These are phyloP conservation scores for Scalesia atractyloides DNA, from an alignment of 129 eudicot species.

Conservation along the genomic window DNA sequence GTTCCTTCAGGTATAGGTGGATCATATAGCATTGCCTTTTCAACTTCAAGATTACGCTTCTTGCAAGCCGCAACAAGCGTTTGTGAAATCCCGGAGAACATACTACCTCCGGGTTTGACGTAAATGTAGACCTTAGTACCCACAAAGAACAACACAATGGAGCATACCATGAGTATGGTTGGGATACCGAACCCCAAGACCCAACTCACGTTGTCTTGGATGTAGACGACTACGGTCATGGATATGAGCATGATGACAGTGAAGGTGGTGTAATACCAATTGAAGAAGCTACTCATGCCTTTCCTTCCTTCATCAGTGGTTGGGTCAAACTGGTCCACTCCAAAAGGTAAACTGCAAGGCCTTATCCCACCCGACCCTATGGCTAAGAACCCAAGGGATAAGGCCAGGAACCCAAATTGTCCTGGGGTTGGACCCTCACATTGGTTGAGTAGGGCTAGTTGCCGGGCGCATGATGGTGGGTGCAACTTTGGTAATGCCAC, in stretches of 20 bases:
- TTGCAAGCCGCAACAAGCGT: slow-evolving; percentile 67
- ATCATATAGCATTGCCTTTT: slow-evolving; percentile 42
- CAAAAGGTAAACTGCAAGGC: slow-evolving; percentile 91
- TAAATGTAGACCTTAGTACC: slow-evolving; percentile 62
- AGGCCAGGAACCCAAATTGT: slow-evolving; percentile 57
- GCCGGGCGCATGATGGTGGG: slow-evolving; percentile 58
- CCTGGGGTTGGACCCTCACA: slow-evolving; percentile 52
- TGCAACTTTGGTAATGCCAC: slow-evolving; percentile 53
- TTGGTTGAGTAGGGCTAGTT: slow-evolving; percentile 36
- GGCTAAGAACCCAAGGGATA: slow-evolving; percentile 51
- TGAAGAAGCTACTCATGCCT: slow-evolving; percentile 86
- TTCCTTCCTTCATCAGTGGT: slow-evolving; percentile 81
- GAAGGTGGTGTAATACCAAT: slow-evolving; percentile 89
- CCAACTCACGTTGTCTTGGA: slow-evolving; percentile 84
- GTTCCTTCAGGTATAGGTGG: slow-evolving; percentile 47
- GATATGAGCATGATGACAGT: slow-evolving; percentile 62
- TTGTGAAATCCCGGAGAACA: slow-evolving; percentile 64
- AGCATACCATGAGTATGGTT: slow-evolving; percentile 54
- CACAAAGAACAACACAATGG: slow-evolving; percentile 62
- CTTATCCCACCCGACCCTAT: slow-evolving; percentile 74
- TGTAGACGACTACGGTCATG: slow-evolving; percentile 71
- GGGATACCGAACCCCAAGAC: slow-evolving; percentile 69
- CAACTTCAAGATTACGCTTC: slow-evolving; percentile 56
- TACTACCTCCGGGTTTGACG: slow-evolving; percentile 72
- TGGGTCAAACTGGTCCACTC: slow-evolving; percentile 89